phyloP scores from a whole-genome alignment of 805 yeast genomes.

The Saccharomycopsis sp. region DNA sequence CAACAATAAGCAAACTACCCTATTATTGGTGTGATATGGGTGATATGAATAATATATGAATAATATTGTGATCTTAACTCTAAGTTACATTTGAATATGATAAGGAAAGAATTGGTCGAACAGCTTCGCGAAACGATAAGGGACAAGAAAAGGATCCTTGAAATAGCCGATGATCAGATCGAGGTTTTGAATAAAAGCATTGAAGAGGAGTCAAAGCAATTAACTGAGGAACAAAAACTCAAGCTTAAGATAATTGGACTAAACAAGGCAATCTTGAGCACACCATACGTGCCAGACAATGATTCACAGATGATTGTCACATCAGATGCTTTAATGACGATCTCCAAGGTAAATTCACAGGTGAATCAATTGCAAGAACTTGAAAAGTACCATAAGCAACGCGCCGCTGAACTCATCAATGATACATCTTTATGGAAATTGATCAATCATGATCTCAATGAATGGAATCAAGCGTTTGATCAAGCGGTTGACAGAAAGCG shows the following conservation, averaged over 20 bases:
- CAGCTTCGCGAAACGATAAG: neutral
- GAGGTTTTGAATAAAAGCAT: neutral
- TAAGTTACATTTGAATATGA: neutral
- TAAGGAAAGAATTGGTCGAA: neutral
- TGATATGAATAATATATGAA: no score
- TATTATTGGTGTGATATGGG: no score
- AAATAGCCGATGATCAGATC: conserved; percentile 1
- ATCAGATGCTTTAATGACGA: neutral
- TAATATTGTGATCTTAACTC: neutral
- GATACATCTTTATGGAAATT: neutral
- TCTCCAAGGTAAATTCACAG: neutral
- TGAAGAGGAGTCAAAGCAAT: neutral
- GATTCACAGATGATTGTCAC: neutral
- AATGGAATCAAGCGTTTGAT: neutral
- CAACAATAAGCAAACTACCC: no score
- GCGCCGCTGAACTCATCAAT: neutral
- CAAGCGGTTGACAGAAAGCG: neutral
- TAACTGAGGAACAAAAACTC: neutral
- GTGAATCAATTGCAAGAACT: neutral
- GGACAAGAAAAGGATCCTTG: neutral
- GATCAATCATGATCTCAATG: neutral
- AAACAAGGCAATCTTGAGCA: neutral
- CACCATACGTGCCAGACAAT: neutral
- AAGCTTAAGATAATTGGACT: neutral
- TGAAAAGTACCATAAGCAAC: neutral